Evolutionary conservation across 2,329 filamentous ascomycete species (phyloP).

Genomic region (Colletotrichum godetiae): DNA sequence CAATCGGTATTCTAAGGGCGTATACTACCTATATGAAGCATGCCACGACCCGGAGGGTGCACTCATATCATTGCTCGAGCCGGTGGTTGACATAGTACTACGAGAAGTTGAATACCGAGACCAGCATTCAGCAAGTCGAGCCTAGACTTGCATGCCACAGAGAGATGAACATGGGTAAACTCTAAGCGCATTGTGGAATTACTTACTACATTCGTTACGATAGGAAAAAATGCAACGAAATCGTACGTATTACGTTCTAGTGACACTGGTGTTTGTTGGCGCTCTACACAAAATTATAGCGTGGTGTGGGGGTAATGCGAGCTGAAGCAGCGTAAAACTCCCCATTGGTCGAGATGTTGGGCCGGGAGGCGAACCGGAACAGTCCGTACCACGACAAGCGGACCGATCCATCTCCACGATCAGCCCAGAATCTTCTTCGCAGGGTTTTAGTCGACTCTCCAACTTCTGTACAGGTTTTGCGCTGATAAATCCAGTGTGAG

Average conservation of each 20-base stretch:
- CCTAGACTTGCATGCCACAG: too few species aligned
- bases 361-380: background rate
- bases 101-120: too few species aligned
- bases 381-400: background rate
- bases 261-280: too few species aligned
- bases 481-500: conserved; percentile 9
- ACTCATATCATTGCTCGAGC: too few species aligned
- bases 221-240: background rate
- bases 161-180: too few species aligned
- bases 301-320: conserved; percentile 16
- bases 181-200: background rate
- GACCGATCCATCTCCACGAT: background rate
- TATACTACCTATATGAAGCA: too few species aligned
- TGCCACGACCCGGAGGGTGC: too few species aligned
- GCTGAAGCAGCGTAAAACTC: background rate
- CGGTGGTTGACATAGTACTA: too few species aligned
- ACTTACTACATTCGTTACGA: background rate
- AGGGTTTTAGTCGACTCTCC: background rate
- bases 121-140: too few species aligned
- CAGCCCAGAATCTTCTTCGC: background rate
- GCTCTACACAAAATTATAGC: too few species aligned
- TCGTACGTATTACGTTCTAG: background rate
- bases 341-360: background rate
- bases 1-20: too few species aligned
- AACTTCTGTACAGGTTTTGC: background rate